Base-by-base conservation (phyloP, 2,329 filamentous ascomycete species). In the Fusarium sp. region DNA sequence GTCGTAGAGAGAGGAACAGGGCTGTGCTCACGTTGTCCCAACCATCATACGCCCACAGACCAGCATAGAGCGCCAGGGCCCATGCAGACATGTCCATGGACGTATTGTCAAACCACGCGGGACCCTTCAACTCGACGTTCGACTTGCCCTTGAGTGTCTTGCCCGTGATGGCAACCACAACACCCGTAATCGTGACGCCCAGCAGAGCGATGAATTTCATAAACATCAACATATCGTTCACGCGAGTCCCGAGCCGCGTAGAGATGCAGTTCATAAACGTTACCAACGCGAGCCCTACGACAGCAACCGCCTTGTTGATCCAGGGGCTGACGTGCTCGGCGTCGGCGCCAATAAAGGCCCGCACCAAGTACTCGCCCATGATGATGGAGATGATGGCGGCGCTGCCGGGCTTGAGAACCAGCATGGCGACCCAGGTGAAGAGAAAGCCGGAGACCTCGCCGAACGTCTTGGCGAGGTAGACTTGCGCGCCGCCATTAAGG, bases 321-420 rank as follows among this genome's bases (percentile, higher is more conserved):
- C 95, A 98, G 2, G 90, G 89, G 76, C 89, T 96, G 59, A 94
- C 88, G 27, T 90, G 90, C 75, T 93, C 91, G 3, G 93, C 93
- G 62, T 97, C 94, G n/a, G 94, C 90, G 9, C 95, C 95, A 62
- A 97, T 91, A 44, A 92, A 87, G 13, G 94, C 95, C 48, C 94
- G 88, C 56, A 98, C 94, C n/a, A 97, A 84, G 78, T 99, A 99
- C 82, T 99, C 96, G 44, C 96, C 96, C 85, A 98, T 98, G 76
- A 99, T 98, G 73, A 99, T 98, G 71, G 95, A 89, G 70, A 99
- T 94, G 77, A 99, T 99, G 66, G 96, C 96, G 10, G 94, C 91
- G 40, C 93, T 93, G 3, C 96, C 96, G 1, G 96, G 96, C 82
- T 98, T 98, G 66, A 99, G 85, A 12, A 99, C 96, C 65, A 96